Conservation (phyloP, 169 alveolate genomes). For the Plasmodium reichenowi region DNA sequence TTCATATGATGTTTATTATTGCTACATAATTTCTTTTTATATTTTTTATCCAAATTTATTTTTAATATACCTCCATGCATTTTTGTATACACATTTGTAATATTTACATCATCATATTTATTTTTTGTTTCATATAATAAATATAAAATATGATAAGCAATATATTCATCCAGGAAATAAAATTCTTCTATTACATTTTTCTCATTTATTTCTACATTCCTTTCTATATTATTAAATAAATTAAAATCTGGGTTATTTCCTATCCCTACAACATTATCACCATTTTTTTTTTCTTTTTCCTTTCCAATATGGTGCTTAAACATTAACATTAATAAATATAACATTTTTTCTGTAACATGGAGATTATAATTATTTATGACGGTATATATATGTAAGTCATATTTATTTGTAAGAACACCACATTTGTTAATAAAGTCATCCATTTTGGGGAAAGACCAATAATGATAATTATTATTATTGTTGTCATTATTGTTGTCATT, state of each 20-base stretch:
- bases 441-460: too few species aligned
- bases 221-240: not conserved
- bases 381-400: too few species aligned
- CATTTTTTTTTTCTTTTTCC: not conserved
- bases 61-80: slow-evolving; percentile 23
- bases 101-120: not conserved
- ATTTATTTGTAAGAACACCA: too few species aligned
- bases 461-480: too few species aligned
- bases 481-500: too few species aligned
- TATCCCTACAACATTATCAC: not conserved
- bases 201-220: slow-evolving; percentile 7
- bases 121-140: slow-evolving; percentile 5
- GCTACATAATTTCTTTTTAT: not conserved
- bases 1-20: not conserved
- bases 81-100: slow-evolving; percentile 7
- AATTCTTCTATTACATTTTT: slow-evolving; percentile 9
- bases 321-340: not conserved
- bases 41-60: not conserved
- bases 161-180: slow-evolving; percentile 25
- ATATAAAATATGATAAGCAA: slow-evolving; percentile 25
- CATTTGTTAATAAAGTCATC: too few species aligned
- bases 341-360: not conserved
- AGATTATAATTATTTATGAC: slow-evolving; percentile 13
- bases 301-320: not conserved
- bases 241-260: not conserved